A percentile compares a stretch with the other conserved stretches of the same genome.
phyloP scores from a whole-genome alignment of 495 filamentous ascomycete species.

The Viridothelium virens region DNA sequence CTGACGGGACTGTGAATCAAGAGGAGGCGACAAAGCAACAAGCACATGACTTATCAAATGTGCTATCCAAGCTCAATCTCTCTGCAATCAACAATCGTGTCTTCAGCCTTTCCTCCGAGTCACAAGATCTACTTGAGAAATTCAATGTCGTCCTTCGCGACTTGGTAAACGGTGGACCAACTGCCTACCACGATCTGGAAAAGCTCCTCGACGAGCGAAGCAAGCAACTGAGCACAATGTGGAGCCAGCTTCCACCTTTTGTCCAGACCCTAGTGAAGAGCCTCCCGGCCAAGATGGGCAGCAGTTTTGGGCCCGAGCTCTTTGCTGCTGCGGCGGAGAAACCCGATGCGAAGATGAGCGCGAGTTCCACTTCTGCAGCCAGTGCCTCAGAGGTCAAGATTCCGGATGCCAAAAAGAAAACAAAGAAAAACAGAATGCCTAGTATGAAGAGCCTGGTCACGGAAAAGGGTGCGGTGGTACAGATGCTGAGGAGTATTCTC shows the following conservation, averaged over 20 bases:
- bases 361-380: constrained; percentile 18
- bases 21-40: constrained; percentile 50
- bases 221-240: constrained; percentile 64
- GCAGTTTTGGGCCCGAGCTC: constrained; percentile 66
- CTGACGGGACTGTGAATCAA: constrained; percentile 31
- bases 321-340: constrained; percentile 66
- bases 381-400: constrained; percentile 37
- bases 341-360: constrained; percentile 49
- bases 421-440: constrained; percentile 40
- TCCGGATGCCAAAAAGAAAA: constrained; percentile 43
- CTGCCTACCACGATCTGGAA: constrained; percentile 83
- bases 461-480: constrained; percentile 73
- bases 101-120: constrained; percentile 74
- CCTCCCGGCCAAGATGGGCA: constrained; percentile 73
- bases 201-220: constrained; percentile 73
- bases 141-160: constrained; percentile 89
- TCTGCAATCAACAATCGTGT: constrained; percentile 69
- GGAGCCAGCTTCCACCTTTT: constrained; percentile 65
- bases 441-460: constrained; percentile 72
- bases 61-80: constrained; percentile 74
- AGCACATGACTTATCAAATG: constrained; percentile 62
- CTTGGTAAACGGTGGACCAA: constrained; percentile 82
- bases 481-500: constrained; percentile 76
- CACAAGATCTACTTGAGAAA: constrained; percentile 65
- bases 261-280: constrained; percentile 82